Conservation (phyloP, 2,329 filamentous ascomycete species). For the Nannizzia gypsea region DNA sequence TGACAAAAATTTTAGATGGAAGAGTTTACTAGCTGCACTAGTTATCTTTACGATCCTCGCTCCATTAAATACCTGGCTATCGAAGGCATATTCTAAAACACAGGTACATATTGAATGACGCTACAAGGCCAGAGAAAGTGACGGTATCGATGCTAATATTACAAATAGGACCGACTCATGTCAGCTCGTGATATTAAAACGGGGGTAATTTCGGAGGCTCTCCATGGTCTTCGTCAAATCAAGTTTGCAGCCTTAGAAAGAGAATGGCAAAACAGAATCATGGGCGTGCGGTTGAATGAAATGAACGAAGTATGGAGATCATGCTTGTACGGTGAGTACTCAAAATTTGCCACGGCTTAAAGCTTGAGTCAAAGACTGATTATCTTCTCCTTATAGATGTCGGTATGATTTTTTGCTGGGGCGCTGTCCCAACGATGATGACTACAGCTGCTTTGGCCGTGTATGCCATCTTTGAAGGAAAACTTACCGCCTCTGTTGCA, state of each 20-base stretch:
- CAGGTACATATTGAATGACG: neutral
- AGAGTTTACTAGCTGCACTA: neutral
- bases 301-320: neutral
- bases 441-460: conserved; percentile 58
- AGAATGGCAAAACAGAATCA: conserved; percentile 6
- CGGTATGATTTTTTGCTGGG: conserved; percentile 38
- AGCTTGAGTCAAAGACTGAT: conserved; percentile 47
- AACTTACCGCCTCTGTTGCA: conserved; percentile 58
- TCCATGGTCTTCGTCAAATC: conserved; percentile 4
- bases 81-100: neutral
- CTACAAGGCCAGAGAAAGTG: too few species aligned
- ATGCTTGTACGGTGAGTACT: conserved; percentile 1
- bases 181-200: conserved; percentile 2
- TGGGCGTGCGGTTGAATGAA: neutral
- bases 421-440: conserved; percentile 59
- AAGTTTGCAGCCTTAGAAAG: conserved; percentile 3
- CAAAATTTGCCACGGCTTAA: too few species aligned
- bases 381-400: conserved; percentile 38
- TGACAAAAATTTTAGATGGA: neutral
- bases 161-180: conserved; percentile 4
- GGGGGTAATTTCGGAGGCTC: neutral
- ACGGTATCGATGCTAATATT: neutral
- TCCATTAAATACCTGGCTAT: conserved; percentile 1
- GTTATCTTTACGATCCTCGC: neutral
- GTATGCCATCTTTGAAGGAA: conserved; percentile 53